Percentiles rank a stretch among this genome's conserved stretches.
Evolutionary conservation across 2,329 filamentous ascomycete species (phyloP).

Genomic region (Harringtonia aguacate): DNA sequence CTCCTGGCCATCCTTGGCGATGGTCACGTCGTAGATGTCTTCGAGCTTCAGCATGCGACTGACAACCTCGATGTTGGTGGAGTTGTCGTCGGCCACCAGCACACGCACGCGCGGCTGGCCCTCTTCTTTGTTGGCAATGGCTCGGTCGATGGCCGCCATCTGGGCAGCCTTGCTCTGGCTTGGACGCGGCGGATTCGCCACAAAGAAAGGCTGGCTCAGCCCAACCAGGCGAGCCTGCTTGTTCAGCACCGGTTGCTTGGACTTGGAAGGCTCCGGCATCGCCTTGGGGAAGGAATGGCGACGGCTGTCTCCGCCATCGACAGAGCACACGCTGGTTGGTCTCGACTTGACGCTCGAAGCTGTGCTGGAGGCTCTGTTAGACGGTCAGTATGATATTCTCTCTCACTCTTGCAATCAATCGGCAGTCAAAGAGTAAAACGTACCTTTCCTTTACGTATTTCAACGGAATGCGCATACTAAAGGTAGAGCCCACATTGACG

Average conservation of each 20-base stretch:
- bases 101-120: constrained; percentile 59
- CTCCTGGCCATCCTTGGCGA: constrained; percentile 79
- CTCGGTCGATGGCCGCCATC: constrained; percentile 53
- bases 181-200: constrained; percentile 26
- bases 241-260: constrained; percentile 36
- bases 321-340: constrained; percentile 32
- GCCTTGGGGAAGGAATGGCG: constrained; percentile 18
- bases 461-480: constrained; percentile 74
- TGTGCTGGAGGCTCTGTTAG: constrained; percentile 36
- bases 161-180: constrained; percentile 42
- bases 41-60: constrained; percentile 62
- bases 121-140: constrained; percentile 45
- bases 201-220: constrained; percentile 74
- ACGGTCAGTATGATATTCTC: neutral
- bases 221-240: constrained; percentile 71
- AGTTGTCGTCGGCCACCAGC: constrained; percentile 67
- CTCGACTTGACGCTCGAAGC: constrained; percentile 42
- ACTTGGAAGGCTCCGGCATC: constrained; percentile 11
- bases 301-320: constrained; percentile 25
- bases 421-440: constrained; percentile 15
- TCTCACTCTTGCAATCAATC: neutral
- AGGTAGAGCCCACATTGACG: constrained; percentile 64
- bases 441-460: constrained; percentile 61
- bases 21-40: constrained; percentile 75
- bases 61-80: constrained; percentile 46